A percentile compares a stretch with the other conserved stretches of the same genome.
phyloP scores from a whole-genome alignment of 371 early-diverging fungal species.

The Vairimorpha necatrix region DNA sequence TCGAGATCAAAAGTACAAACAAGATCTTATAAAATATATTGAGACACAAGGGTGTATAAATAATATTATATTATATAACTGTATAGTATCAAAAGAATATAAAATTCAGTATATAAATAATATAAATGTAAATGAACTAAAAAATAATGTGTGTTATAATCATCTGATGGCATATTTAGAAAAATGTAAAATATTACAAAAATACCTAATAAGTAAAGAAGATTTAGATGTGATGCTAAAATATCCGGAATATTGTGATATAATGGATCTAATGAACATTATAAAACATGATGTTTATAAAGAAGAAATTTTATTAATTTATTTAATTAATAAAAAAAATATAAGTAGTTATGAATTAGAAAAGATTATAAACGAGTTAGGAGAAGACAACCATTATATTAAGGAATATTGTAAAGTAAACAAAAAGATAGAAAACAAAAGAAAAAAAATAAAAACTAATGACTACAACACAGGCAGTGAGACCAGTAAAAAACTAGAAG shows the following conservation, averaged over 20 bases:
- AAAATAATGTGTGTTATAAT: neutral
- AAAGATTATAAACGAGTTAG: neutral
- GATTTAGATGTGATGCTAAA: neutral
- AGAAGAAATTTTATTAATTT: neutral
- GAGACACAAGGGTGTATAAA: conserved; percentile 9
- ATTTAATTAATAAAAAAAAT: neutral
- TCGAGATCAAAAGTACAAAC: neutral
- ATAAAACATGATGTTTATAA: neutral
- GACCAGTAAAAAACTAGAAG: neutral
- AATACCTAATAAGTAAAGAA: neutral
- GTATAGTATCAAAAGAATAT: neutral
- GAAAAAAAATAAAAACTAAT: neutral
- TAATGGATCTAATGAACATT: neutral
- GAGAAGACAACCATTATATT: neutral
- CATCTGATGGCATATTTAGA: neutral
- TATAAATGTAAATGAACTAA: neutral
- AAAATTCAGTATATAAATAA: neutral
- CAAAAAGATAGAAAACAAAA: neutral
- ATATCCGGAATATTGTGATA: neutral
- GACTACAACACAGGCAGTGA: neutral
- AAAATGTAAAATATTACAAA: neutral
- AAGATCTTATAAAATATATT: neutral
- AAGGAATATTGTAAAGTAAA: neutral
- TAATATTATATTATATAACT: conserved; percentile 5
- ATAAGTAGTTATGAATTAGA: neutral